Conservation (phyloP, 2,329 filamentous ascomycete genomes). For the Teratosphaeria epicoccoides region DNA sequence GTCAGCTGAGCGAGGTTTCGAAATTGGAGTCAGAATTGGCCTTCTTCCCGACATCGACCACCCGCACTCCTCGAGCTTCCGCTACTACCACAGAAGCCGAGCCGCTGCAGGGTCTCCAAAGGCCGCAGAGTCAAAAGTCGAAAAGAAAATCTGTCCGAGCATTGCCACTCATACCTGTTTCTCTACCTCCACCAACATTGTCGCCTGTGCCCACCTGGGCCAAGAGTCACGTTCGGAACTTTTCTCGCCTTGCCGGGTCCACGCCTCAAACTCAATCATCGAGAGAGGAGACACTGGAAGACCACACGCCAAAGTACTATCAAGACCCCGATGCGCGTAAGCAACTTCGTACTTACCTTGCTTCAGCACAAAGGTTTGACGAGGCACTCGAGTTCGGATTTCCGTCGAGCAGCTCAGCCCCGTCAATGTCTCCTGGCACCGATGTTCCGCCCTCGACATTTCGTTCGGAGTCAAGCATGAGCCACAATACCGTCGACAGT, state of each 20-base stretch:
- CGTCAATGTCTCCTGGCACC: neutral
- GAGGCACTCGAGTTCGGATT: conserved; percentile 93
- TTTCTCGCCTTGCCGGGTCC: neutral
- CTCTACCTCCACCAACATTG: conserved; percentile 20
- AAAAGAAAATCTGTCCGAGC: conserved; percentile 13
- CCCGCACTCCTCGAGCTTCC: neutral
- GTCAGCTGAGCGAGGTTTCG: neutral
- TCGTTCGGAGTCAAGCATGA: neutral
- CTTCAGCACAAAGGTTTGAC: conserved; percentile 88
- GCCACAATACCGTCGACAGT: conserved; percentile 3
- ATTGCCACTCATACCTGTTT: conserved; percentile 17
- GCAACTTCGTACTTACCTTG: conserved; percentile 75
- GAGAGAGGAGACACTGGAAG: neutral
- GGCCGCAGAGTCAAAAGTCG: neutral
- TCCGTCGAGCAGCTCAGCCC: neutral
- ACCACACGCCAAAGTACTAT: conserved; percentile 52
- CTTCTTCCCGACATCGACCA: conserved; percentile 5
- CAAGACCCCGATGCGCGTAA: conserved; percentile 79
- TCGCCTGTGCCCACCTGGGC: conserved; percentile 16
- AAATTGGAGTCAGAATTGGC: conserved; percentile 5
- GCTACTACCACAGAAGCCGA: neutral
- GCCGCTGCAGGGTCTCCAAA: neutral
- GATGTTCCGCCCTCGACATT: neutral
- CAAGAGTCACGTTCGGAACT: neutral
- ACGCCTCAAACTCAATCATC: neutral